Evolutionary conservation across 2,329 filamentous ascomycete species (phyloP).

Genomic region (Fusarium haematococcum): DNA sequence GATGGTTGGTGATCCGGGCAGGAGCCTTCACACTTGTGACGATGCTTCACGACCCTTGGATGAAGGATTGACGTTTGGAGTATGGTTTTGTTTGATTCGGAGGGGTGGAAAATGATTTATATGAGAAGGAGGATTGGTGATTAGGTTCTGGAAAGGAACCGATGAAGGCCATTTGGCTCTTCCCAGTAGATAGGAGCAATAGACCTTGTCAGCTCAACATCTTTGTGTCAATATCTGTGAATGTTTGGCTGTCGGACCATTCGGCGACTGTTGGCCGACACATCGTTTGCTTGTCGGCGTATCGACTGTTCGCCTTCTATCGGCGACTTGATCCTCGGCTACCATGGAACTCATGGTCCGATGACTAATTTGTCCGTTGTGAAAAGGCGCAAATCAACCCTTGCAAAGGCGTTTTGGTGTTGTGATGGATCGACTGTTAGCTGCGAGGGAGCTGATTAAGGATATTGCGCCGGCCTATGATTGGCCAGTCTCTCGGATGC

Average conservation of each 20-base stretch:
- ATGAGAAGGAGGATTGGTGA: slow-evolving; percentile 44
- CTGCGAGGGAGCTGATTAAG: slow-evolving; percentile 36
- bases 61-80: slow-evolving; percentile 48
- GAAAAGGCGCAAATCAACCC: slow-evolving; percentile 8
- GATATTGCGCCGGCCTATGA: slow-evolving; percentile 27
- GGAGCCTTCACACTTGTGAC: not conserved
- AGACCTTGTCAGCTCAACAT: slow-evolving; percentile 32
- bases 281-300: not conserved
- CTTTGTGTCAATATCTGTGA: not conserved
- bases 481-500: slow-evolving; percentile 32
- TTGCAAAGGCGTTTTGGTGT: slow-evolving; percentile 16
- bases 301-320: not conserved
- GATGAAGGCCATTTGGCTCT: slow-evolving; percentile 35
- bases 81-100: slow-evolving; percentile 46
- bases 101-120: slow-evolving; percentile 42
- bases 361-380: slow-evolving; percentile 26
- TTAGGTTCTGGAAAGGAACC: slow-evolving; percentile 32
- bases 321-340: slow-evolving; percentile 2
- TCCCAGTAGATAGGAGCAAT: slow-evolving; percentile 43
- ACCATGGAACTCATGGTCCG: slow-evolving; percentile 19
- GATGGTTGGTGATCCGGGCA: slow-evolving; percentile 38
- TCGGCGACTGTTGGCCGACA: not conserved
- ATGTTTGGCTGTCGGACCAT: not conserved
- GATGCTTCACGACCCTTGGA: slow-evolving; percentile 11
- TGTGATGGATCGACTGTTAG: slow-evolving; percentile 7